phyloP scores from a whole-genome alignment of 2,329 filamentous ascomycete genomes.

The Ascochyta fabae region DNA sequence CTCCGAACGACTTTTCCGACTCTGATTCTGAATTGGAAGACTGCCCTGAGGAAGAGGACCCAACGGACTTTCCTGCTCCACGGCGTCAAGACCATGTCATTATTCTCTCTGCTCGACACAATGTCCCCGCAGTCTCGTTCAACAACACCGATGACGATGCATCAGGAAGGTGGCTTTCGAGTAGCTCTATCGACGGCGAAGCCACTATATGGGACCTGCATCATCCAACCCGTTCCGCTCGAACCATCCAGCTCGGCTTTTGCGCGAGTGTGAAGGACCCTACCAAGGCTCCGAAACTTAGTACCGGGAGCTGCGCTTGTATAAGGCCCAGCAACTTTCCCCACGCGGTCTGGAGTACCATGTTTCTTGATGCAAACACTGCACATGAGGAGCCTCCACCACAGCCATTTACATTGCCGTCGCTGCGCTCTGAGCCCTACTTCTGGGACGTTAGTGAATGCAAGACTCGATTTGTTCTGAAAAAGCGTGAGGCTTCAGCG shows the following conservation, averaged over 20 bases:
- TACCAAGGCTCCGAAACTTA: constrained; percentile 11
- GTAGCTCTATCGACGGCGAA: constrained; percentile 62
- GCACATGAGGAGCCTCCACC: constrained; percentile 23
- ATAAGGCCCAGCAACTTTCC: constrained; percentile 14
- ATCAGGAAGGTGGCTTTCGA: constrained; percentile 62
- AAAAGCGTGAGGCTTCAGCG: not conserved
- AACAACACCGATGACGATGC: constrained; percentile 64
- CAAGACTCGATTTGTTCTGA: constrained; percentile 16
- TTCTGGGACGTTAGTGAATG: constrained; percentile 20
- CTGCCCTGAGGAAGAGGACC: not conserved
- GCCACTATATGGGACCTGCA: constrained; percentile 57
- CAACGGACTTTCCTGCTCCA: constrained; percentile 32
- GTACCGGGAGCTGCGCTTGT: constrained; percentile 22
- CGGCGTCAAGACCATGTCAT: constrained; percentile 37
- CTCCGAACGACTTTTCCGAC: not conserved
- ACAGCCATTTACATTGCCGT: not conserved
- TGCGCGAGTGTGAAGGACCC: constrained; percentile 27
- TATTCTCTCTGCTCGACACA: constrained; percentile 41
- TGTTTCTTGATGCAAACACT: constrained; percentile 37
- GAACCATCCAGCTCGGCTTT: constrained; percentile 32
- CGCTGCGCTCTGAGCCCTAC: constrained; percentile 1
- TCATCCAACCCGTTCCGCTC: constrained; percentile 18
- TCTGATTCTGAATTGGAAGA: constrained; percentile 2
- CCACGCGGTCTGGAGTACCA: constrained; percentile 39
- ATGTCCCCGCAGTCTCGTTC: constrained; percentile 66